Conservation (phyloP, 1,284 basidiomycete species). For the Kalmanozyma brasiliensis region DNA sequence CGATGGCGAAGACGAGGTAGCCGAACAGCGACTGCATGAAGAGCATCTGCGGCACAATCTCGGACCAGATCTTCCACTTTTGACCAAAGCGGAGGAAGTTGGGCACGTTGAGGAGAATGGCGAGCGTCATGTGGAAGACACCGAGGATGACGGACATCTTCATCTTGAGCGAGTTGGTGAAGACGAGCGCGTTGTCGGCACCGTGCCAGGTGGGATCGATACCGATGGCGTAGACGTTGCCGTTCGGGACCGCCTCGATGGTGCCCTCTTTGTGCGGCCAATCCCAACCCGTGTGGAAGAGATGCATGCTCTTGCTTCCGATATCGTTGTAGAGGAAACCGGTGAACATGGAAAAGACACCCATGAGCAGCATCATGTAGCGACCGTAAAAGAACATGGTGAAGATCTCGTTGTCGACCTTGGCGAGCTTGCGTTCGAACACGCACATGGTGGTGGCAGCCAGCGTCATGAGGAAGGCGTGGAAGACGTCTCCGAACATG, state of each 20-base stretch:
- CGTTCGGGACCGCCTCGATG: conserved; percentile 69
- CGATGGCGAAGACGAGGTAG: conserved; percentile 91
- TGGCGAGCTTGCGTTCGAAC: conserved; percentile 82
- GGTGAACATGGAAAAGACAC: conserved; percentile 88
- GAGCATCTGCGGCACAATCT: conserved; percentile 96
- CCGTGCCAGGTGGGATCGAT: conserved; percentile 96
- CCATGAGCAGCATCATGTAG: conserved; percentile 99
- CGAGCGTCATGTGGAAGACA: conserved; percentile 98
- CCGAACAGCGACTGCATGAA: conserved; percentile 98
- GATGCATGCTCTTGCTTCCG: conserved; percentile 89
- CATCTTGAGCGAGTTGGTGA: conserved; percentile 99
- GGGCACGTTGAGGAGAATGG: conserved; percentile 91
- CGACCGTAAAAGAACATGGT: conserved; percentile 95
- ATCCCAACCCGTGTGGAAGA: conserved; percentile 90
- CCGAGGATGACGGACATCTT: conserved; percentile 98
- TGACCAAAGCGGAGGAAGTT: conserved; percentile 95
- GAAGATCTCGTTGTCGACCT: conserved; percentile 83
- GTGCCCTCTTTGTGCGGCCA: conserved; percentile 73
- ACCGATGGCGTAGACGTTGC: conserved; percentile 86
- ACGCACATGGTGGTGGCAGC: conserved; percentile 86
- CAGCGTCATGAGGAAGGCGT: conserved; percentile 84
- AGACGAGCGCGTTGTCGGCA: conserved; percentile 88
- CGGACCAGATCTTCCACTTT: conserved; percentile 84
- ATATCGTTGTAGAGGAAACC: conserved; percentile 99
- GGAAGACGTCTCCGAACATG: conserved; percentile 99